These are phyloP conservation scores for Artomyces pyxidatus DNA, from an alignment of 768 basidiomycete genomes.

Conservation along the genomic window DNA sequence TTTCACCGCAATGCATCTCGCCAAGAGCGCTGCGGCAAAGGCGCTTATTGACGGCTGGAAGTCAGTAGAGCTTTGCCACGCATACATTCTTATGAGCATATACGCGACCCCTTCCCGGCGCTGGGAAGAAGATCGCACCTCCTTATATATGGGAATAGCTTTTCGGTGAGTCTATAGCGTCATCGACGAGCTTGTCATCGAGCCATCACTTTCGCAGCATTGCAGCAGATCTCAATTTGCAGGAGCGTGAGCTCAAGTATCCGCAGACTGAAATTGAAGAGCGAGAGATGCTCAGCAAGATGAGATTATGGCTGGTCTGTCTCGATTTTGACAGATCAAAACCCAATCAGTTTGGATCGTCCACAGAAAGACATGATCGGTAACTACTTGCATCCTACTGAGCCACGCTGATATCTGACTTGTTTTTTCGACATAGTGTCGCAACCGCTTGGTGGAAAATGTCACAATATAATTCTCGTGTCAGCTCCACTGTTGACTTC, in stretches of 20 bases:
- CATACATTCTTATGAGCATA: constrained; percentile 73
- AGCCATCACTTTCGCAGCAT: constrained; percentile 38
- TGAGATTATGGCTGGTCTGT: constrained; percentile 85
- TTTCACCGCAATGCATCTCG: constrained; percentile 60
- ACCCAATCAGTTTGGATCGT: constrained; percentile 78
- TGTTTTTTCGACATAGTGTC: constrained; percentile 7
- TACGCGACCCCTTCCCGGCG: constrained; percentile 66
- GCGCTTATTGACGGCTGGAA: constrained; percentile 71
- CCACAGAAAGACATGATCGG: constrained; percentile 68
- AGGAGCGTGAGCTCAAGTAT: constrained; percentile 64
- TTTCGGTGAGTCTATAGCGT: constrained; percentile 48
- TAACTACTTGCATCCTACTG: constrained; percentile 34
- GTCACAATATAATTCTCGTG: constrained; percentile 9
- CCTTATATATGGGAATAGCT: constrained; percentile 83
- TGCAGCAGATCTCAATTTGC: constrained; percentile 84
- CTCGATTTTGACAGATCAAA: constrained; percentile 88
- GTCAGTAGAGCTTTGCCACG: constrained; percentile 78
- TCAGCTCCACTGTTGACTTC: neutral
- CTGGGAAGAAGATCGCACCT: constrained; percentile 88
- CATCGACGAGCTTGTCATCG: constrained; percentile 7
- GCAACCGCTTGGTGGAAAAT: constrained; percentile 13
- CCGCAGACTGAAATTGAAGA: constrained; percentile 75
- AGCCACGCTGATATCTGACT: neutral
- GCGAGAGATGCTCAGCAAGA: constrained; percentile 83
- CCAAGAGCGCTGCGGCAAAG: constrained; percentile 68